These are phyloP conservation scores for Akanthomyces dipterigenus DNA, from an alignment of 2,329 filamentous ascomycete species.

Conservation along the genomic window DNA sequence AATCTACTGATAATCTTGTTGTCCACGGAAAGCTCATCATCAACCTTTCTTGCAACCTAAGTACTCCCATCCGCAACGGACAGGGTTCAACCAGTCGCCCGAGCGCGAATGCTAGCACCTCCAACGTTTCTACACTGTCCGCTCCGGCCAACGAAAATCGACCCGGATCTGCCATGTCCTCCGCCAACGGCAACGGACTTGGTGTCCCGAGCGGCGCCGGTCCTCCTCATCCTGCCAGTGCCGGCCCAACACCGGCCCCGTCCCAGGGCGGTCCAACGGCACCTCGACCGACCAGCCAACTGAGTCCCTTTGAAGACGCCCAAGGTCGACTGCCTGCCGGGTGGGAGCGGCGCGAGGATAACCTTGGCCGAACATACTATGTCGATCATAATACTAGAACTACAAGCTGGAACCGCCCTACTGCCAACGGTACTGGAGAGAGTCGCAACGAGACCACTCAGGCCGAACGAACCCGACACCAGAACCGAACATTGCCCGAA, in stretches of 20 bases:
- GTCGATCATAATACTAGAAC: slow-evolving; percentile 96
- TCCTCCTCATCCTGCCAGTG: slow-evolving; percentile 41
- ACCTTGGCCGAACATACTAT: slow-evolving; percentile 91
- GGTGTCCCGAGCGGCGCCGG: slow-evolving; percentile 35
- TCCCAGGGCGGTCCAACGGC: slow-evolving; percentile 25
- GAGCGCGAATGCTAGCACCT: neutral
- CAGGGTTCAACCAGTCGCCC: slow-evolving; percentile 40
- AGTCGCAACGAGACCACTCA: slow-evolving; percentile 74
- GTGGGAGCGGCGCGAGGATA: slow-evolving; percentile 95
- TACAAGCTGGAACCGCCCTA: slow-evolving; percentile 91
- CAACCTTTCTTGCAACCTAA: slow-evolving; percentile 87
- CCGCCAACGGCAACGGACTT: slow-evolving; percentile 36
- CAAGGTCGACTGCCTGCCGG: slow-evolving; percentile 87
- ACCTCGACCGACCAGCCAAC: slow-evolving; percentile 33
- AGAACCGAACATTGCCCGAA: slow-evolving; percentile 91
- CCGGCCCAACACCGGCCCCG: slow-evolving; percentile 30
- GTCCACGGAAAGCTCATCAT: slow-evolving; percentile 97
- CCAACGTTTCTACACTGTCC: slow-evolving; percentile 27
- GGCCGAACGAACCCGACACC: slow-evolving; percentile 85
- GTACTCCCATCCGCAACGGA: slow-evolving; percentile 54
- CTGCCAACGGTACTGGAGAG: slow-evolving; percentile 68
- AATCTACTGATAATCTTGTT: slow-evolving; percentile 95
- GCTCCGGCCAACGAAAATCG: slow-evolving; percentile 40
- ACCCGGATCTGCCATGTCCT: slow-evolving; percentile 47
- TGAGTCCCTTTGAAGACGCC: slow-evolving; percentile 94